Percentiles rank a stretch among this genome's conserved stretches.
Evolutionary conservation across 1,284 basidiomycete genomes (phyloP).

Genomic region (Ganoderma meredithae): DNA sequence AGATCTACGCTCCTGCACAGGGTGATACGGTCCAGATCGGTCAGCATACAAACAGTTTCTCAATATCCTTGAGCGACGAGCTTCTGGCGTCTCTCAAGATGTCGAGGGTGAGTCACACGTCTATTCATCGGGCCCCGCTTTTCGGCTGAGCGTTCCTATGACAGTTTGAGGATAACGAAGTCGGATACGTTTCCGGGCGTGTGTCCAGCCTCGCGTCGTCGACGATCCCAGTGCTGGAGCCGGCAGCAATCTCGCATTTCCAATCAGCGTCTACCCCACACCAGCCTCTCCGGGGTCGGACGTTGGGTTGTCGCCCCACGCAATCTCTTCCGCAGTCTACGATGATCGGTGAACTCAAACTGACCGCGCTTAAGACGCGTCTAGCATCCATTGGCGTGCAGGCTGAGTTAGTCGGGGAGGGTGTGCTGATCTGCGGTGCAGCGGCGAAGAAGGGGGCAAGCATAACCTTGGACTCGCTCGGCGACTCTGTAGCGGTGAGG

Average conservation of each 20-base stretch:
- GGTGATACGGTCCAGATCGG: slow-evolving; percentile 89
- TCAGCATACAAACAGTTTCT: slow-evolving; percentile 95
- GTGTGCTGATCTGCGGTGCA: slow-evolving; percentile 90
- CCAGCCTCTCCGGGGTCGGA: slow-evolving; percentile 45
- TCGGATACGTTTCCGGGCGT: slow-evolving; percentile 89
- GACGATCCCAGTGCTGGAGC: slow-evolving; percentile 74
- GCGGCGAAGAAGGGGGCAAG: slow-evolving; percentile 55
- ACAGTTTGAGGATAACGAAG: slow-evolving; percentile 97
- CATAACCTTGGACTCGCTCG: slow-evolving; percentile 54
- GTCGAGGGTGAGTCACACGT: slow-evolving; percentile 73
- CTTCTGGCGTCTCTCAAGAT: slow-evolving; percentile 83
- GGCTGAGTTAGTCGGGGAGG: slow-evolving; percentile 93
- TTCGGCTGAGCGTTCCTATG: slow-evolving; percentile 18
- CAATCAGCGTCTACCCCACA: slow-evolving; percentile 39
- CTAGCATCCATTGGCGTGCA: slow-evolving; percentile 79
- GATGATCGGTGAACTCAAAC: slow-evolving; percentile 95
- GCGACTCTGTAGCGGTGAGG: slow-evolving; percentile 84
- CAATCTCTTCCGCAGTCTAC: slow-evolving; percentile 81
- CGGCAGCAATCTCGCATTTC: slow-evolving; percentile 38
- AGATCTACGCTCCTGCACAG: slow-evolving; percentile 82
- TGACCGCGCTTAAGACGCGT: slow-evolving; percentile 84
- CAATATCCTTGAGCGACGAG: slow-evolving; percentile 92
- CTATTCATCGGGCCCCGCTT: not conserved
- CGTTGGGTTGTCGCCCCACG: slow-evolving; percentile 67
- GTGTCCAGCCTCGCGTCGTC: slow-evolving; percentile 86